Evolutionary conservation across 2,329 filamentous ascomycete genomes (phyloP).

Genomic region (Talaromyces sp.): DNA sequence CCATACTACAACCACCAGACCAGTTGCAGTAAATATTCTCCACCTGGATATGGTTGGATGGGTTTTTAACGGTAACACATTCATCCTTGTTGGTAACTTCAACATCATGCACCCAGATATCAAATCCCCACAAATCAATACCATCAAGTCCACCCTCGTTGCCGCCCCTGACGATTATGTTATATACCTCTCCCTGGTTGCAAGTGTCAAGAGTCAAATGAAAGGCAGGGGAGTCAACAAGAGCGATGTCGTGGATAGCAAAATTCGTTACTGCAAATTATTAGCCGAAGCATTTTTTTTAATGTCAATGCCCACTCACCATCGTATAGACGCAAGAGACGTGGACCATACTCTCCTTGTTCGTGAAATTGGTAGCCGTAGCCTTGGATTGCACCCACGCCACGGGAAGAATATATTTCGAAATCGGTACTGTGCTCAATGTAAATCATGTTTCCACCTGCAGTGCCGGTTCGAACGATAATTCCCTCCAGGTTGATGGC

Average conservation of each 20-base stretch:
- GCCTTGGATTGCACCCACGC: constrained; percentile 47
- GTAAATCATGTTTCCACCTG: constrained; percentile 15
- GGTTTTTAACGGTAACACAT: constrained; percentile 23
- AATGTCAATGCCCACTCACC: constrained; percentile 7
- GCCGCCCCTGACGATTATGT: constrained; percentile 53
- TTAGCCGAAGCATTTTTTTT: not conserved
- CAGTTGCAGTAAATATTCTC: constrained; percentile 18
- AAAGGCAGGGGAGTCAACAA: constrained; percentile 51
- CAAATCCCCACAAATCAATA: constrained; percentile 25
- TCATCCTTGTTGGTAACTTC: constrained; percentile 24
- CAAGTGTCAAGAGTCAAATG: constrained; percentile 49
- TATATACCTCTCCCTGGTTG: constrained; percentile 53
- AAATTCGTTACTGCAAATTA: constrained; percentile 39
- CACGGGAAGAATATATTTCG: constrained; percentile 49
- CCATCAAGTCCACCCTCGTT: constrained; percentile 47
- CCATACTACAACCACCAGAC: constrained; percentile 15
- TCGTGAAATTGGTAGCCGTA: constrained; percentile 49
- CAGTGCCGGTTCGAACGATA: constrained; percentile 11
- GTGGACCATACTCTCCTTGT: constrained; percentile 40
- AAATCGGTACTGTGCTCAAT: constrained; percentile 36
- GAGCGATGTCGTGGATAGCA: constrained; percentile 48
- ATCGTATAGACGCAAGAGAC: constrained; percentile 47
- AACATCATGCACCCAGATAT: constrained; percentile 24
- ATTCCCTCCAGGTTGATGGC: constrained; percentile 49
- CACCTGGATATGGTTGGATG: constrained; percentile 12